Base-by-base conservation (phyloP, 306 rosid genomes). In the Casuarina equisetifolia region DNA sequence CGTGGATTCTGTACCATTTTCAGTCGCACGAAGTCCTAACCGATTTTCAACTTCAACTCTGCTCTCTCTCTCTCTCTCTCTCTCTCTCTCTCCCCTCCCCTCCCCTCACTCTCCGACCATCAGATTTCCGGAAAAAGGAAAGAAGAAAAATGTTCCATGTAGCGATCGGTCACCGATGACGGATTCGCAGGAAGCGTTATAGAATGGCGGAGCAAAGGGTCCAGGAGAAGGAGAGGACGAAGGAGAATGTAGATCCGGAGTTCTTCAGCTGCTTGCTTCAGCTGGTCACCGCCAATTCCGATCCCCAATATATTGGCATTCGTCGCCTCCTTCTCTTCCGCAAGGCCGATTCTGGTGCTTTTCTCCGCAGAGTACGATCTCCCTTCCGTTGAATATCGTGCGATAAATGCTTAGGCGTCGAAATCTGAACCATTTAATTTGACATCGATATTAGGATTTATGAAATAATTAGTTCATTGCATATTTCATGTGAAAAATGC, bases 251-350 rank as follows among this genome's bases (percentile, higher is more conserved):
- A 82, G 97, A 91, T 93, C 93, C 88, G 13, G 92, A 89, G 53
- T 59, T 88, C 48, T 82, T 89, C 84, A 81, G 96, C 86, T 91
- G 94, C 80, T 74, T 91, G 85, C 91, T 93, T 68, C 98, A 93
- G 77, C 97, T 97, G 52, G 62, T 70, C 72, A 85, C 76, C 48
- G 76, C 88, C 8, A 88, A 88, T 72, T 66, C 80, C 52, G 92
- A 93, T 86, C 80, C 89, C 50, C 74, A 85, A 0, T 91, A 93
- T 85, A 42, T 89, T 54, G 94, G 94, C 79, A 63, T 88, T 81
- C 97, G 97, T 12, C 98, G 98, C 75, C 84, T 93, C 74, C 96
- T 93, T 7, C 94, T 93, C 69, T 74, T 74, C 63, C 85, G 88
- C 70, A 93, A 91, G 86, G 88, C 93, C 25, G 90, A 84, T 76